Percentiles rank a stretch among this genome's conserved stretches.
Conservation (phyloP, 2,329 filamentous ascomycete species). For the Emergomyces africanus region DNA sequence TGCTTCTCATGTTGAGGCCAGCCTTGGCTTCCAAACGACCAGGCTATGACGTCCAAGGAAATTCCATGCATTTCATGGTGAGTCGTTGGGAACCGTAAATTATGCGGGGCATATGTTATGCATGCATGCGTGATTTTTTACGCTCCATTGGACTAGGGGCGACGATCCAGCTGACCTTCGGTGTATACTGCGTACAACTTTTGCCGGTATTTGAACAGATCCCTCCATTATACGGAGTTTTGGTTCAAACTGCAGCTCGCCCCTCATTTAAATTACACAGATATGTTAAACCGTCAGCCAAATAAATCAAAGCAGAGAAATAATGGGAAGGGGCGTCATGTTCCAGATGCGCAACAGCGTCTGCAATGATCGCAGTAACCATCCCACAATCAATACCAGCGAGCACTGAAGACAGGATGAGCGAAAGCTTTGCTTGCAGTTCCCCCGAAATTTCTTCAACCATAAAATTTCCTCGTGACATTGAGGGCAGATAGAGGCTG, state of each 20-base stretch:
- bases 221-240: neutral
- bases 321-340: no score
- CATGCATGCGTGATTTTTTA: neutral
- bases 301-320: neutral
- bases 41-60: neutral
- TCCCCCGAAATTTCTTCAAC: no score
- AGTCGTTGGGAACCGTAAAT: neutral
- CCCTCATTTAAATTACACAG: neutral
- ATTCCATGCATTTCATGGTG: neutral
- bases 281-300: no score
- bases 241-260: neutral
- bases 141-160: no score
- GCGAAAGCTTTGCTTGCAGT: no score
- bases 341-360: neutral
- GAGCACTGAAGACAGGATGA: neutral
- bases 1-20: neutral
- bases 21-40: neutral
- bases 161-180: neutral
- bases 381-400: no score
- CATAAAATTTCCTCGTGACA: neutral
- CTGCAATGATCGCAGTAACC: no score
- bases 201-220: neutral
- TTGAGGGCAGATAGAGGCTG: neutral
- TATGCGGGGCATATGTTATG: neutral
- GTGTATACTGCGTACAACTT: no score